Evolutionary conservation across 192 early-diverging fungal genomes (phyloP).

Genomic region (Coemansia sp.): DNA sequence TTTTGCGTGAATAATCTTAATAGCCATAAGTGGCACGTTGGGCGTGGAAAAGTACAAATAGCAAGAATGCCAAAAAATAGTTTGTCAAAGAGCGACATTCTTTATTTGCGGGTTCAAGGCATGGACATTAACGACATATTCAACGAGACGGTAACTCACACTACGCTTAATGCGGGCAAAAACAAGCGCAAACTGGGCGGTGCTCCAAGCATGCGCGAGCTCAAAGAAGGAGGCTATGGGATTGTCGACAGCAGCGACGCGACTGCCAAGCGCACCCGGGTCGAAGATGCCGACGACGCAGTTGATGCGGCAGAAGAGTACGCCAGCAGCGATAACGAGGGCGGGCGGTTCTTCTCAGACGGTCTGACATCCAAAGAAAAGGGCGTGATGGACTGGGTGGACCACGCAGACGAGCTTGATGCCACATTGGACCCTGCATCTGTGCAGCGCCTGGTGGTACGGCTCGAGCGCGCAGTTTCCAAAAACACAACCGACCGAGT

Average conservation of each 20-base stretch:
- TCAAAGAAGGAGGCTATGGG: constrained; percentile 45
- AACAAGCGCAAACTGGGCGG: constrained; percentile 37
- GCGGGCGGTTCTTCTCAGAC: constrained; percentile 80
- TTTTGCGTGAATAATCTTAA: no score
- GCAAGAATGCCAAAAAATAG: no score
- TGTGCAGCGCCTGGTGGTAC: constrained; percentile 75
- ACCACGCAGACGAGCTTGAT: constrained; percentile 70
- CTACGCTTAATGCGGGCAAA: constrained; percentile 24
- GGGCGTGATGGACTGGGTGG: constrained; percentile 77
- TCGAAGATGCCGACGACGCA: background rate
- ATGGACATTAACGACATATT: constrained; percentile 56
- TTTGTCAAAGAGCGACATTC: no score
- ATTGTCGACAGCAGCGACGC: background rate
- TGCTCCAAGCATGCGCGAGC: constrained; percentile 36
- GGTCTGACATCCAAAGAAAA: constrained; percentile 78
- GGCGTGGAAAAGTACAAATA: no score
- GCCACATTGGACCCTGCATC: constrained; percentile 63
- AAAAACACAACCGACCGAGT: constrained; percentile 88
- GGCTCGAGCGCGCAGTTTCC: constrained; percentile 81
- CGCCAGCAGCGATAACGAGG: constrained; percentile 68
- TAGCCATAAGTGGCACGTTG: no score
- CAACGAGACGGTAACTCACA: constrained; percentile 36
- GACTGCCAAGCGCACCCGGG: constrained; percentile 11
- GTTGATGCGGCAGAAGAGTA: background rate
- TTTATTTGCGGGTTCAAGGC: background rate